Conservation (phyloP, 495 filamentous ascomycete genomes). For the Neurospora sp. region DNA sequence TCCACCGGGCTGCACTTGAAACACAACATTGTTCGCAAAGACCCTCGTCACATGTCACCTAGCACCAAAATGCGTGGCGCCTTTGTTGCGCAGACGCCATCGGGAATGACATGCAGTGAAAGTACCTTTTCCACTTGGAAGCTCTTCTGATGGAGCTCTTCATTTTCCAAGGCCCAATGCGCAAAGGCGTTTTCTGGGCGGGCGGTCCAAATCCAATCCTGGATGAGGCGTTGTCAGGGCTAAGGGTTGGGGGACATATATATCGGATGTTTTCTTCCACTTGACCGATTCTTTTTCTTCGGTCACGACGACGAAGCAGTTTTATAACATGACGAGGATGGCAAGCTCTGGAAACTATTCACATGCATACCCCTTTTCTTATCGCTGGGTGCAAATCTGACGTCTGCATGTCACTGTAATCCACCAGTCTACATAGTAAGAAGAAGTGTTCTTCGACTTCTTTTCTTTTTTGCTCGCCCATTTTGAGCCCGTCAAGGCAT, state of each 20-base stretch:
- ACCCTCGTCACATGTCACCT: background rate
- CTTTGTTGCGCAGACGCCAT: background rate
- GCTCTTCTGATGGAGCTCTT: background rate
- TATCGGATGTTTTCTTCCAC: background rate
- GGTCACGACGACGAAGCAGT: background rate
- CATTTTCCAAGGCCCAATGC: background rate
- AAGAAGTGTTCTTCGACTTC: background rate
- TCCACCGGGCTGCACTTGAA: background rate
- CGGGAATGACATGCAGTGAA: background rate
- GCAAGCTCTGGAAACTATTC: background rate
- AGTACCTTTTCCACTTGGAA: background rate
- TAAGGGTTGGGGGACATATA: no score
- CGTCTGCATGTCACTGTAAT: background rate
- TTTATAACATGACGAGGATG: background rate
- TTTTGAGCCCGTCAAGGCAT: background rate
- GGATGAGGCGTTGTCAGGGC: background rate
- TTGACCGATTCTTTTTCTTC: background rate
- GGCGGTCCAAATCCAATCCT: background rate
- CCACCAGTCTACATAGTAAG: background rate
- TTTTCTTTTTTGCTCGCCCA: background rate
- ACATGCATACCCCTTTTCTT: background rate
- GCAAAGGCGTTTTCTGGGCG: background rate
- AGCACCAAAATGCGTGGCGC: background rate
- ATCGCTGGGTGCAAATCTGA: background rate
- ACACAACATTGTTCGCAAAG: background rate